Base-by-base conservation (phyloP, 2,329 filamentous ascomycete genomes). In the Pyricularia sp. region DNA sequence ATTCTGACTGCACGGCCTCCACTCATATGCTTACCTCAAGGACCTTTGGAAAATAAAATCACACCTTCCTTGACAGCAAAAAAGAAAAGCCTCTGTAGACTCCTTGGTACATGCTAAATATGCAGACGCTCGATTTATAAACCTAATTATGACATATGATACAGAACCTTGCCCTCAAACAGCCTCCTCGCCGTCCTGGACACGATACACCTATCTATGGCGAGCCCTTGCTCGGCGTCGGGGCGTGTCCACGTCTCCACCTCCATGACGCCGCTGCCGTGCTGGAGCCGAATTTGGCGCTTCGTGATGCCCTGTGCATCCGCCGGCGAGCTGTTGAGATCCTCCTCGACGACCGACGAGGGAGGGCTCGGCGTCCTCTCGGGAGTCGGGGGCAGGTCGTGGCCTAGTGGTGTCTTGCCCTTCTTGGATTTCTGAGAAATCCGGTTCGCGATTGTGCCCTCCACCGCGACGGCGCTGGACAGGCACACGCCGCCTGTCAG, bases 401-500 rank as follows among this genome's bases (percentile, higher is more conserved):
- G 25, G 7, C 7, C 17, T 28, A 4, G 1, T 28, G 25, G 26
- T 12, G 23, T 30, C 20, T 30, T 12, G 33, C 17, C n/a, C 36
- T 17, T 50, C 23, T n/a, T 55, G 17, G 65, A 55, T 12, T 3
- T 42, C 4, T 42, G 14, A 3, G 20, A 20, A 5, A 20, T 36
- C 36, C 36, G 28, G 14, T 66, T 59, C 26, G 69, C 65, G 2
- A 85, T 77, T 0, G 81, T 83, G 0, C 81, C 81, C 1, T 76
- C 70, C 14, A 81, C 75, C 50, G 78, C 77, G 4, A 81, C 78
- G 4, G 83, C 82, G 1, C 80, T 78, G 3, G 81, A 82, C 17
- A 86, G 70, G 14, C 82, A 81, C 20, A 86, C 76, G 0, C 81
- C 83, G 0, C 83, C 81, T 0, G 84, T 85, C 28, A 85, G 80